Evolutionary conservation across 768 basidiomycete species (phyloP).

Genomic region (Rhizopogon rudus): DNA sequence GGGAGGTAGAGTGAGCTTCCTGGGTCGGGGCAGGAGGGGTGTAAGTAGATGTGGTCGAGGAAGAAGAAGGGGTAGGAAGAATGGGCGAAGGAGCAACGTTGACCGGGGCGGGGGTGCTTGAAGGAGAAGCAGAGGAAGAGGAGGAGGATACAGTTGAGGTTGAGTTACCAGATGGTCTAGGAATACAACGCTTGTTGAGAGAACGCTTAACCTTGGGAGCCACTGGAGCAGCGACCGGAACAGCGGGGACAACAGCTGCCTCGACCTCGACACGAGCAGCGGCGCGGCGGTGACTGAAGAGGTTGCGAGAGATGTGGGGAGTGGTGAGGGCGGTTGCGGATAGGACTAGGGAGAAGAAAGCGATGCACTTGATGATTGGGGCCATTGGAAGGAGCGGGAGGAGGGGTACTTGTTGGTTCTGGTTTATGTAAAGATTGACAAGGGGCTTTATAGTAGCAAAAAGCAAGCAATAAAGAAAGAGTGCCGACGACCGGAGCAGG

Average conservation of each 20-base stretch:
- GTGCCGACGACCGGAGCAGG: background rate
- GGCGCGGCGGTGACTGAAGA: conserved; percentile 17
- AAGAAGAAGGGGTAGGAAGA: background rate
- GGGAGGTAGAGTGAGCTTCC: background rate
- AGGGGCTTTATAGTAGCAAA: conserved; percentile 10
- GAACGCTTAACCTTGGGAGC: conserved; percentile 18
- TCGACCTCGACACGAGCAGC: background rate
- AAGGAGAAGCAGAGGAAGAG: background rate
- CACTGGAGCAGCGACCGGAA: background rate
- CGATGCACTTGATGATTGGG: conserved; percentile 37
- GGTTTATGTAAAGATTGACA: conserved; percentile 12
- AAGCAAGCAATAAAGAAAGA: conserved; percentile 5
- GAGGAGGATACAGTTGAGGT: background rate
- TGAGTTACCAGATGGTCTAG: conserved; percentile 14
- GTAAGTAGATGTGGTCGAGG: background rate
- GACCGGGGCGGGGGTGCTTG: conserved; percentile 10
- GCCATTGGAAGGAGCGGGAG: conserved; percentile 16
- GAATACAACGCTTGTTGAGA: conserved; percentile 21
- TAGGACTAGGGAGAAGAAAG: conserved; percentile 40
- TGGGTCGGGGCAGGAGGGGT: background rate
- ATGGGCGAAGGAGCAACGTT: conserved; percentile 18
- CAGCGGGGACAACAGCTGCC: background rate
- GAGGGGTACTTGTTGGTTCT: conserved; percentile 8
- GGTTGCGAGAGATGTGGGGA: conserved; percentile 31
- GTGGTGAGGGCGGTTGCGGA: conserved; percentile 30